phyloP scores from a whole-genome alignment of 1,284 basidiomycete genomes.

The Malassezia yamatoensis region DNA sequence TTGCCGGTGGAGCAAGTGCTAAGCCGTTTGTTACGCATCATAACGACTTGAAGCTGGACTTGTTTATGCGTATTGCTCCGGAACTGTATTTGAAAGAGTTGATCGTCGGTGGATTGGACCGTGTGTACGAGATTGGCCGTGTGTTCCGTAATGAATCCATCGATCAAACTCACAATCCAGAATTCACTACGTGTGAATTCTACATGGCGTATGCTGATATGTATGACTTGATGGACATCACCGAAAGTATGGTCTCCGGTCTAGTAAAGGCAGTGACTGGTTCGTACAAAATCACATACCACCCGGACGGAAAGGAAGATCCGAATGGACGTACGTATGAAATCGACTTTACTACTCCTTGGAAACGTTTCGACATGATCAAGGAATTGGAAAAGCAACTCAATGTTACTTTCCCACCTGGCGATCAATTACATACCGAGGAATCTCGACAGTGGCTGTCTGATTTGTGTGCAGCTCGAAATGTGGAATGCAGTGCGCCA shows the following conservation, averaged over 20 bases:
- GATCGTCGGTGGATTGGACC: slow-evolving; percentile 89
- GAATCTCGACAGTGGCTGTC: slow-evolving; percentile 81
- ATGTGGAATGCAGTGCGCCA: slow-evolving; percentile 93
- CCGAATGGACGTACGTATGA: slow-evolving; percentile 58
- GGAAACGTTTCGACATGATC: slow-evolving; percentile 98
- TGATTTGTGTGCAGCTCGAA: slow-evolving; percentile 69
- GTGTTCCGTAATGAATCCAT: slow-evolving; percentile 99
- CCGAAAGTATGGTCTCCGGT: slow-evolving; percentile 80
- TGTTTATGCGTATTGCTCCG: slow-evolving; percentile 95
- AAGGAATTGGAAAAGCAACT: slow-evolving; percentile 89
- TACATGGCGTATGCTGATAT: slow-evolving; percentile 99
- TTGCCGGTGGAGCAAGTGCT: slow-evolving; percentile 92
- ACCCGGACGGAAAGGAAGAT: slow-evolving; percentile 79
- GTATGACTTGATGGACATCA: slow-evolving; percentile 97
- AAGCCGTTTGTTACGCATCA: slow-evolving; percentile 99
- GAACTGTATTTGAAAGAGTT: slow-evolving; percentile 98
- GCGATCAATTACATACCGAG: slow-evolving; percentile 76
- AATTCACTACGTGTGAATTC: slow-evolving; percentile 87
- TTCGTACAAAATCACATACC: slow-evolving; percentile 75
- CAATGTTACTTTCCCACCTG: slow-evolving; percentile 81
- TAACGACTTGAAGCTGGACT: slow-evolving; percentile 91
- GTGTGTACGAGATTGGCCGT: slow-evolving; percentile 95
- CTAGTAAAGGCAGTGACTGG: slow-evolving; percentile 78
- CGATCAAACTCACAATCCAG: slow-evolving; percentile 64
- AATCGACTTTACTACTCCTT: slow-evolving; percentile 86